phyloP scores from a whole-genome alignment of 208 protist genomes.

The Leishmania martiniquensis region DNA sequence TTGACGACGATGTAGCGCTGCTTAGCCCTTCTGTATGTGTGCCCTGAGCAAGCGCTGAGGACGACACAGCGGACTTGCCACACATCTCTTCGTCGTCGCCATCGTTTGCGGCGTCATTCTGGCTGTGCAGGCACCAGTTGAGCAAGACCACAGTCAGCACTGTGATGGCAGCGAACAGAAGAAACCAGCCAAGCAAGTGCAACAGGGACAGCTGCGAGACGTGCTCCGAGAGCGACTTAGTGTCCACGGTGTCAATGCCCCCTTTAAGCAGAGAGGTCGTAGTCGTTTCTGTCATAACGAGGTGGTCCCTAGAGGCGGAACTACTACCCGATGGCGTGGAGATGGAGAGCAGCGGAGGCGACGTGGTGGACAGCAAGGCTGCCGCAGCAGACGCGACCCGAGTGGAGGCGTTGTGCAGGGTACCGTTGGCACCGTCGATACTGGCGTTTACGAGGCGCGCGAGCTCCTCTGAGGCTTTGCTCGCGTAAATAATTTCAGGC shows the following conservation, averaged over 20 bases:
- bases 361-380: neutral
- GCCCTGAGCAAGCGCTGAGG: conserved; percentile 4
- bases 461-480: neutral
- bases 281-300: neutral
- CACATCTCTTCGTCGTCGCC: conserved; percentile 31
- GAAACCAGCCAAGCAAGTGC: conserved; percentile 39
- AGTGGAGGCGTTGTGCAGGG: neutral
- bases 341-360: neutral
- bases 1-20: conserved; percentile 25
- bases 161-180: conserved; percentile 42
- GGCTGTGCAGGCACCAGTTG: conserved; percentile 50
- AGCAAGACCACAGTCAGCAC: conserved; percentile 46
- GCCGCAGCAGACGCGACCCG: neutral
- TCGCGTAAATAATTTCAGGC: neutral
- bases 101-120: conserved; percentile 13
- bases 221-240: conserved; percentile 26
- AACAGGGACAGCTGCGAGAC: conserved; percentile 24
- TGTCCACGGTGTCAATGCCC: conserved; percentile 12
- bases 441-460: neutral
- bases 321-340: too few relatives aligned
- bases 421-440: neutral
- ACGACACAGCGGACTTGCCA: conserved; percentile 10
- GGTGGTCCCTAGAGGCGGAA: neutral
- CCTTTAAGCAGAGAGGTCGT: conserved; percentile 5
- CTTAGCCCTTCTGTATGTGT: neutral